These are phyloP conservation scores for Venturiaceae sp. DNA, from an alignment of 2,329 filamentous ascomycete species.

Conservation along the genomic window DNA sequence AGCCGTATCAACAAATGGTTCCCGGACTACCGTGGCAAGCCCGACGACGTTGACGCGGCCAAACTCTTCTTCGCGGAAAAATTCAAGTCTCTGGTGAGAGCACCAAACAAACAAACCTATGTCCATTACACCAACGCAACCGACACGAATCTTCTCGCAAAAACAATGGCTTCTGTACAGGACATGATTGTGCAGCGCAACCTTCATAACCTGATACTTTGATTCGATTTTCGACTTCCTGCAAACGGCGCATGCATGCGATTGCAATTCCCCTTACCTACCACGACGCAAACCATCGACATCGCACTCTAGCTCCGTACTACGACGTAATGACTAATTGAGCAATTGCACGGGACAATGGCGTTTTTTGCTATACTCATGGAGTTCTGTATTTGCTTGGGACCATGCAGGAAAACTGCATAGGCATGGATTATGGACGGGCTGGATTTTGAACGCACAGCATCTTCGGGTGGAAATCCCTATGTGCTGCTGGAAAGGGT, in stretches of 20 bases:
- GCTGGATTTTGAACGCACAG: too few relatives aligned
- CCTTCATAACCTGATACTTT: conserved; percentile 37
- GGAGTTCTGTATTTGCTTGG: background rate
- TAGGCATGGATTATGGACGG: background rate
- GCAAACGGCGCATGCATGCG: background rate
- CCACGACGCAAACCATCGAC: background rate
- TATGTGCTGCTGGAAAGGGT: too few relatives aligned
- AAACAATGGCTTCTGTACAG: conserved; percentile 43
- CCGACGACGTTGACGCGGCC: conserved; percentile 36
- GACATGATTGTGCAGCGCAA: conserved; percentile 46
- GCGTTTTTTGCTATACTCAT: background rate
- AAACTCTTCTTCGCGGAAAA: conserved; percentile 41
- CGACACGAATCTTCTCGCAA: conserved; percentile 46
- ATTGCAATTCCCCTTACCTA: background rate
- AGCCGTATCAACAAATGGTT: conserved; percentile 39
- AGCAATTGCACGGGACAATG: background rate
- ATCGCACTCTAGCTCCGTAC: too few relatives aligned
- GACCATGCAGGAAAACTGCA: background rate
- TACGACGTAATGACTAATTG: background rate
- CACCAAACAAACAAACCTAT: conserved; percentile 41
- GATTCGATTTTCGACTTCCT: conserved; percentile 8
- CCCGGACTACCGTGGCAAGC: conserved; percentile 35
- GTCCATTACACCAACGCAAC: conserved; percentile 44
- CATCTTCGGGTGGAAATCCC: too few relatives aligned
- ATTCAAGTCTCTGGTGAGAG: conserved; percentile 39